Evolutionary conservation across 2,329 filamentous ascomycete genomes (phyloP).

Genomic region (Ophiosphaerella korrae): DNA sequence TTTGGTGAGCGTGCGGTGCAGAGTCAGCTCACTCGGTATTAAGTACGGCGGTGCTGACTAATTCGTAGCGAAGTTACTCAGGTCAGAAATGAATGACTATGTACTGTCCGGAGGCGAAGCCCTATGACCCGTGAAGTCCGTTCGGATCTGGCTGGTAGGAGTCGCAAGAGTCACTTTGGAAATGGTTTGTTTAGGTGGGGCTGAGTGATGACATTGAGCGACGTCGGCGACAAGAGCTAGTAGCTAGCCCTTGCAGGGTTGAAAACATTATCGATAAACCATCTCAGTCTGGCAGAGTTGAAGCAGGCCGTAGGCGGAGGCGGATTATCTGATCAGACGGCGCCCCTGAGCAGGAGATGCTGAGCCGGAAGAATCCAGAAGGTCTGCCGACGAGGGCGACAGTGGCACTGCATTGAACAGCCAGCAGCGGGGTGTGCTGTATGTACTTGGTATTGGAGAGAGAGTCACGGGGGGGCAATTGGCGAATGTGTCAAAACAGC

Average conservation of each 20-base stretch:
- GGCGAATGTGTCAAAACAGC: constrained; percentile 10
- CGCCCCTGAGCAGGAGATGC: too few species aligned
- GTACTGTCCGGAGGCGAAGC: too few species aligned
- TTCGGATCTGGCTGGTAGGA: constrained; percentile 16
- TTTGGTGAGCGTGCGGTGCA: constrained; percentile 10
- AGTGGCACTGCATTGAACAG: too few species aligned
- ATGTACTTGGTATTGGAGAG: not conserved
- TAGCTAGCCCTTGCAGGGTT: not conserved
- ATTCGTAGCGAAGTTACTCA: too few species aligned
- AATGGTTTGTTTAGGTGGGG: constrained; percentile 31
- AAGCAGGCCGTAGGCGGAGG: too few species aligned
- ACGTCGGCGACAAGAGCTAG: constrained; percentile 5
- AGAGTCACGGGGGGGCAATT: constrained; percentile 8
- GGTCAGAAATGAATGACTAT: too few species aligned
- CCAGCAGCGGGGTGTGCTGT: not conserved
- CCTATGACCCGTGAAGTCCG: not conserved
- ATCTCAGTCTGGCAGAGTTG: too few species aligned
- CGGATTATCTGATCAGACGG: too few species aligned
- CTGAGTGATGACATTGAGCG: constrained; percentile 20
- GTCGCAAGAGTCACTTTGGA: constrained; percentile 26
- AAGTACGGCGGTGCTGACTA: too few species aligned
- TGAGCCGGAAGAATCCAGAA: too few species aligned
- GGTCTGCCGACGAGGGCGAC: too few species aligned
- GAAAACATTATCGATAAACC: not conserved
- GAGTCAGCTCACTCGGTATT: constrained; percentile 4